Base-by-base conservation (phyloP, 345 rosid genomes). In the Limnanthes douglasii region DNA sequence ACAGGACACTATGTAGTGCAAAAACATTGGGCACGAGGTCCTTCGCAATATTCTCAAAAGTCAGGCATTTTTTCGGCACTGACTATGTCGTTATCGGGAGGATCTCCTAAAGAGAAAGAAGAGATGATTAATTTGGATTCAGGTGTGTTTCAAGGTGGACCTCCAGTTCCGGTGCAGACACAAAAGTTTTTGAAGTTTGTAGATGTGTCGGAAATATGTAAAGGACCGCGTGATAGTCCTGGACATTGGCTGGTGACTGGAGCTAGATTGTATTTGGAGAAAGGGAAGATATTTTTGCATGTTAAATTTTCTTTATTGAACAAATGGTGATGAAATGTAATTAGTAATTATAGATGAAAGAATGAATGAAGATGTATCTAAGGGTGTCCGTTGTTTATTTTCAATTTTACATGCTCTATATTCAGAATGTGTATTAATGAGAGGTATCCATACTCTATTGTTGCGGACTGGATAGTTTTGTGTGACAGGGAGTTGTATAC, bases 211-310 rank as follows among this genome's bases (percentile, higher is more conserved):
- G 86, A 90, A 41, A 18, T 66, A 37, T 77, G 74, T 40, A 67
- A 58, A 57, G 95, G 95, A 18, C 94, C 98, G 6, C 73, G 64
- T 48, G 73, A 90, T 38, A 68, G 69, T 31, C 98, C 98, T 2
- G 98, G 98, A 15, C 78, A 90, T 49, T 90, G 98, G 98, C 44
- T 84, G 29, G 82, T 77, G 9, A 84, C 86, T 2, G 95, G 88
- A 21, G 86, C 79, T 29, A 61, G 61, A 64, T 59, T 90, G 34
- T 62, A 77, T 5, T 24, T 76, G 56, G 86, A 79, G 16, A 74
- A 55, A 39, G 94, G 95, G 9, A 90, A 84, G 60, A 73, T 84
- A 12, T 60, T 78, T 45, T 32, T 84, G 22, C 82, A 67, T 11
- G 95, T 75, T 20, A 84, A 84, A 65, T 90, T 90, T 51, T 66